Conservation (phyloP, 441 rosid genomes). For the Adansonia gregorii region DNA sequence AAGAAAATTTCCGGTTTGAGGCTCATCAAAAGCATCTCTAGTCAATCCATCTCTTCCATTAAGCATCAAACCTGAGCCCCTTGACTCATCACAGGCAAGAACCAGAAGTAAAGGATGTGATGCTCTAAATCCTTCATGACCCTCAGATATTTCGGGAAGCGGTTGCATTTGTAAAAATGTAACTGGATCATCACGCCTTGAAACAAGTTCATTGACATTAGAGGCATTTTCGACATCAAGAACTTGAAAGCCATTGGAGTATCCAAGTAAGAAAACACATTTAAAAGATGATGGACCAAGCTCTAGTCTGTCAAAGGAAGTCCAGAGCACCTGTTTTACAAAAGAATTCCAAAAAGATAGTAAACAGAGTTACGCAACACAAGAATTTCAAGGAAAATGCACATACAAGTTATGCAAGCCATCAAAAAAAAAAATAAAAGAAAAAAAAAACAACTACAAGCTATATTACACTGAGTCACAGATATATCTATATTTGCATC, state of each 20-base stretch:
- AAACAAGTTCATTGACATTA: slow-evolving; percentile 72
- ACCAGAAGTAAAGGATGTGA: slow-evolving; percentile 89
- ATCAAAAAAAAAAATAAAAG: not conserved
- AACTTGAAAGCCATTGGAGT: slow-evolving; percentile 93
- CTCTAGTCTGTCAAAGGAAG: slow-evolving; percentile 86
- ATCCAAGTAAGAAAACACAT: slow-evolving; percentile 83
- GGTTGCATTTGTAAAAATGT: slow-evolving; percentile 94
- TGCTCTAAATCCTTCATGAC: slow-evolving; percentile 69
- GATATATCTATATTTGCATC: not conserved
- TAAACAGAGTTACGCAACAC: not conserved
- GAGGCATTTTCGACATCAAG: slow-evolving; percentile 85
- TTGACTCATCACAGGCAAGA: slow-evolving; percentile 81
- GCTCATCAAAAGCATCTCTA: slow-evolving; percentile 63
- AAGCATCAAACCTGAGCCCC: slow-evolving; percentile 42
- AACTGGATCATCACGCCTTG: slow-evolving; percentile 84
- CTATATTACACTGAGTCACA: not conserved
- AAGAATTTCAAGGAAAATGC: slow-evolving; percentile 3
- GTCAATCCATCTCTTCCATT: slow-evolving; percentile 57
- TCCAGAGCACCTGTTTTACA: slow-evolving; percentile 80
- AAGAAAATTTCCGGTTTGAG: slow-evolving; percentile 51
- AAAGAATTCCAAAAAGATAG: slow-evolving; percentile 27
- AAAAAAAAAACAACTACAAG: not conserved
- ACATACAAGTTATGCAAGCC: not conserved
- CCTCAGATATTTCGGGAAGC: slow-evolving; percentile 61
- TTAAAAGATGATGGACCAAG: slow-evolving; percentile 59